Evolutionary conservation across 768 basidiomycete species (phyloP).

Genomic region (Mycena galopus): DNA sequence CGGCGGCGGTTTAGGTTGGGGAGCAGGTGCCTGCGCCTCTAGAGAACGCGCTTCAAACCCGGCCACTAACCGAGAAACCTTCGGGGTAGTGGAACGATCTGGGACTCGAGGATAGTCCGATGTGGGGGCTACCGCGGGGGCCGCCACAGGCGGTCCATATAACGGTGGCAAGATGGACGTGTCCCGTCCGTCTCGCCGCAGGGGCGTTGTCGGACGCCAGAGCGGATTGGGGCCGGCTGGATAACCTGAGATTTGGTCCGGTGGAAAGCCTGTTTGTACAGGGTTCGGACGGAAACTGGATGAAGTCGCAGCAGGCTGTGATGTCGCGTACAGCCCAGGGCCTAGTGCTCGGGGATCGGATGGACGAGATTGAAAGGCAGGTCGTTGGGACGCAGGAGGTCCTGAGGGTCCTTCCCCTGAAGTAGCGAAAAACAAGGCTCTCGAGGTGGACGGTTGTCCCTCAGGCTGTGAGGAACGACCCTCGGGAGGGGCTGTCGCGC

Average conservation of each 20-base stretch:
- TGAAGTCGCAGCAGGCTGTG: background rate
- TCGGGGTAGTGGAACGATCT: conserved; percentile 26
- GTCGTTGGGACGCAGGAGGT: conserved; percentile 19
- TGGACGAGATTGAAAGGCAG: conserved; percentile 16
- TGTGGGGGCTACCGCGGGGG: background rate
- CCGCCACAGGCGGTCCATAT: conserved; percentile 20
- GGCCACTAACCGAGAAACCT: conserved; percentile 33
- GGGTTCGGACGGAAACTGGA: conserved; percentile 11
- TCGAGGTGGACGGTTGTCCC: conserved; percentile 14
- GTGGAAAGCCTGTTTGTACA: background rate
- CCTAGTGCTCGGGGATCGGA: background rate
- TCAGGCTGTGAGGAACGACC: conserved; percentile 9
- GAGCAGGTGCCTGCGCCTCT: conserved; percentile 8
- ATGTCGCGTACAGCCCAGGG: background rate
- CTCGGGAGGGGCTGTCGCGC: conserved; percentile 1
- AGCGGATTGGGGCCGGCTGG: background rate
- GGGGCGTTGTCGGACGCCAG: conserved; percentile 19
- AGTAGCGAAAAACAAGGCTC: conserved; percentile 23
- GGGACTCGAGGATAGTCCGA: conserved; percentile 8
- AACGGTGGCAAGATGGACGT: conserved; percentile 27
- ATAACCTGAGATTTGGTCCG: background rate
- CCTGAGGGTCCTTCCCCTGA: conserved; percentile 22
- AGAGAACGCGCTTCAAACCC: conserved; percentile 34
- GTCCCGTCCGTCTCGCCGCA: conserved; percentile 21
- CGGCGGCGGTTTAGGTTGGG: background rate